Evolutionary conservation across 2,329 filamentous ascomycete species (phyloP), one percentile per base, ranked within the genome.

Genomic region (Pezicula rhizophila): DNA sequence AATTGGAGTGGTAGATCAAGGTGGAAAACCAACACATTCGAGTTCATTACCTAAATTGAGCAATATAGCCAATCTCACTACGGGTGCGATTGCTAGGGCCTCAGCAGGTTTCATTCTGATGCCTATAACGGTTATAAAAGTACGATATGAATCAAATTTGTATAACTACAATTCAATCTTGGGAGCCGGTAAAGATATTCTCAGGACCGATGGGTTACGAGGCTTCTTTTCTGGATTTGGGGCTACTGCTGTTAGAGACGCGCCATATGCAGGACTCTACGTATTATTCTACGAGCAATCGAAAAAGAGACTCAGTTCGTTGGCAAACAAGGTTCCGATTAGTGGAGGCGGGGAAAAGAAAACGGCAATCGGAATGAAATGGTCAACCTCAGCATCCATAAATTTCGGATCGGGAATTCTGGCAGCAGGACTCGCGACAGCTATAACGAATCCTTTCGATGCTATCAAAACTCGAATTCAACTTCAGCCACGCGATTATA

Each of bases 201-300:
- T 85, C 46, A 74, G 75, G 7, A 79, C 73, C 0, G 84, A 92
- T 57, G 91, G 93, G 0, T 48, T 87, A 3, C 80, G 84, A 26
- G 93, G 92, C 0, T 95, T 99, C 68, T 97, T 97, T 62, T 82
- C 87, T 0, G 93, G 93, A 1, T 96, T 95, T 62, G 93, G 93
- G 38, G 93, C 92, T 1, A 99, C 93, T 0, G 89, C 93, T 1
- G 80, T 95, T 25, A 79, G 93, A 41, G 93, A 99, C 68, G 93
- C 91, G n/a, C 93, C 93, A 0, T 97, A 97, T 65, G 93, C 93
- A 0, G 93, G 93, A 0, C 75, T 96, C 14, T 99, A 99, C 63
- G 89, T 99, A 1, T 73, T 96, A 7, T 87, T 96, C 59, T 99
- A 99, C 68, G 93, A 99, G 70, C 79, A 88, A 62, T 76, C 82